Conservation (phyloP, 306 rosid species). For the Castanea mollissima region DNA sequence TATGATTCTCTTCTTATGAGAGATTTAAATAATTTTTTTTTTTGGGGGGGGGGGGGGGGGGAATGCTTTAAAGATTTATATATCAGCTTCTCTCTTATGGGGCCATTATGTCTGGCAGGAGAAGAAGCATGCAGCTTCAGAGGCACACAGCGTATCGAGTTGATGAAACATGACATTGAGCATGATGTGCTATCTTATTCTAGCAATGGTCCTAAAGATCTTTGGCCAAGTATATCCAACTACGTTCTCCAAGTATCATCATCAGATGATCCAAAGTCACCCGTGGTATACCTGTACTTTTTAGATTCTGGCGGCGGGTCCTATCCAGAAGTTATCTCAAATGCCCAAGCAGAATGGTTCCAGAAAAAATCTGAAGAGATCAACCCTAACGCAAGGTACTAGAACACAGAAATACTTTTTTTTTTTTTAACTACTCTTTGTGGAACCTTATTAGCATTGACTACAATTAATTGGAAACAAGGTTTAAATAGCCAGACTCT, state of each 20-base stretch:
- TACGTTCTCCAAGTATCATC: constrained; percentile 57
- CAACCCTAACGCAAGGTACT: constrained; percentile 67
- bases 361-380: constrained; percentile 39
- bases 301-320: constrained; percentile 95
- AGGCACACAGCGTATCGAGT: constrained; percentile 60
- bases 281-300: constrained; percentile 65
- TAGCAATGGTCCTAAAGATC: constrained; percentile 58
- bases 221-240: constrained; percentile 87
- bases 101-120: constrained; percentile 21
- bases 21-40: too few species aligned
- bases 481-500: neutral
- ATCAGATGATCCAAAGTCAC: constrained; percentile 39
- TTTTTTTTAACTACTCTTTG: neutral
- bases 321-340: constrained; percentile 74
- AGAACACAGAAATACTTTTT: neutral
- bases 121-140: constrained; percentile 63
- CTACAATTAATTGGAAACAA: neutral
- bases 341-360: constrained; percentile 72
- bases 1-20: too few species aligned
- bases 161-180: constrained; percentile 59
- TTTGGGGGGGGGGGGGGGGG: neutral
- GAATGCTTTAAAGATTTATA: neutral
- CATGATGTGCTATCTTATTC: constrained; percentile 48
- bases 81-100: neutral
- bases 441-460: neutral